These are phyloP conservation scores for Phialocephala sp. DNA, from an alignment of 2,329 filamentous ascomycete genomes.

Conservation along the genomic window DNA sequence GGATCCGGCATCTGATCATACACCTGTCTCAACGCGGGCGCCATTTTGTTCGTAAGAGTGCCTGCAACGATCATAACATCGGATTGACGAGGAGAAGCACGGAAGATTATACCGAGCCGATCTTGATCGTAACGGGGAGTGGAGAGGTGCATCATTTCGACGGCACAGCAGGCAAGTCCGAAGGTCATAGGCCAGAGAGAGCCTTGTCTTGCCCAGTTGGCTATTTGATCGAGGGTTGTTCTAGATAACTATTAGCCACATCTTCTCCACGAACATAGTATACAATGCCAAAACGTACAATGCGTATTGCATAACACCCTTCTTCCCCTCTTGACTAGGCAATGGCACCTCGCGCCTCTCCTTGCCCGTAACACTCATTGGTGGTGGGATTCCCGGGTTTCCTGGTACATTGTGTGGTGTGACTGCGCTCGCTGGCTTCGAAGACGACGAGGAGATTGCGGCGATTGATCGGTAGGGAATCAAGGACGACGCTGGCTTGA, in stretches of 20 bases:
- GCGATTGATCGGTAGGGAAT: constrained; percentile 67
- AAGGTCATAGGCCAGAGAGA: constrained; percentile 92
- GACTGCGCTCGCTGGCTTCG: constrained; percentile 65
- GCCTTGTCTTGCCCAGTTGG: constrained; percentile 84
- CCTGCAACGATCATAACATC: constrained; percentile 95
- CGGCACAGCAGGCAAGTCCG: constrained; percentile 84
- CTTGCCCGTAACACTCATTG: constrained; percentile 52
- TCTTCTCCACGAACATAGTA: background rate
- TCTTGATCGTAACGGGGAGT: constrained; percentile 90
- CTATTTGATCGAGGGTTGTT: constrained; percentile 77
- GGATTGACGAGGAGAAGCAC: constrained; percentile 83
- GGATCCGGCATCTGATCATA: constrained; percentile 97
- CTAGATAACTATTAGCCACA: constrained; percentile 48
- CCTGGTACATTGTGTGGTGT: constrained; percentile 59
- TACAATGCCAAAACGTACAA: constrained; percentile 64
- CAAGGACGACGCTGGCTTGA: constrained; percentile 68
- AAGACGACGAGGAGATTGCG: constrained; percentile 68
- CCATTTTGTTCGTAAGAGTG: constrained; percentile 96
- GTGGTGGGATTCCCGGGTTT: constrained; percentile 57
- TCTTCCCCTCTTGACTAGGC: constrained; percentile 78
- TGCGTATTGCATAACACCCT: constrained; percentile 83
- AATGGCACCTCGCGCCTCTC: constrained; percentile 75
- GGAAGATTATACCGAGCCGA: constrained; percentile 87
- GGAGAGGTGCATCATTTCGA: constrained; percentile 93
- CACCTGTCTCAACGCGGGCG: constrained; percentile 84